Evolutionary conservation across 1,284 basidiomycete genomes (phyloP), one percentile per base, ranked within the genome.

Genomic region (Caloboletus inedulis): DNA sequence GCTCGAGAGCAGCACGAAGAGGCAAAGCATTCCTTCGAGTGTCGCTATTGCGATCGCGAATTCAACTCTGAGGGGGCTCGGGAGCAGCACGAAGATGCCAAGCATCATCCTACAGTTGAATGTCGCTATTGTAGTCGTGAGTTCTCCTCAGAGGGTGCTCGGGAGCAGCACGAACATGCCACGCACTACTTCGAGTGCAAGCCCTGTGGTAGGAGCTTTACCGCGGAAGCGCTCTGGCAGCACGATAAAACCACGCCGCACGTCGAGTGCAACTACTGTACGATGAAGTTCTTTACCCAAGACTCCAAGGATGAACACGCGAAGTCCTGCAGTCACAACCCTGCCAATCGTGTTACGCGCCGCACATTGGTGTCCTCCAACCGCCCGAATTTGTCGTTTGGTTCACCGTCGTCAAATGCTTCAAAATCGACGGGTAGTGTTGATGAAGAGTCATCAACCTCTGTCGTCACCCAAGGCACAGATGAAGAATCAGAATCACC

Each of bases 221-320:
- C 13, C 3, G 7, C 3, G 4, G 43, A 43, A 19, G 34, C 34
- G 4, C 40, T 56, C 29, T 21, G 16, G 12, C 19, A 19, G 30
- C 62, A 69, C 43, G 7, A 61, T 18, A 10, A 43, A 14, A 34
- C 36, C 2, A 46, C n/a, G 47, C 41, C 48, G 13, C 53, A 50
- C 21, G 18, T 54, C n/a, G 1, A 31, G 16, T 69, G 64, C 43
- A 18, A n/a, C 14, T 48, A 54, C 52, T 69, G 64, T 43, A 3
- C 8, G 4, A 3, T 3, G 6, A 41, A 19, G 40, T 31, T 50
- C 29, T 18, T n/a, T n/a, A 51, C 51, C 3, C 5, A 7, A 4
- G 21, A 2, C 33, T 19, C 14, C 40, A 53, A 39, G 47, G 25
- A 8, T 4, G n/a, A 19, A 5, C 64, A 65, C 42, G 61, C 54